Evolutionary conservation across 1,284 basidiomycete genomes (phyloP).

Genomic region (Hemileia vastatrix): DNA sequence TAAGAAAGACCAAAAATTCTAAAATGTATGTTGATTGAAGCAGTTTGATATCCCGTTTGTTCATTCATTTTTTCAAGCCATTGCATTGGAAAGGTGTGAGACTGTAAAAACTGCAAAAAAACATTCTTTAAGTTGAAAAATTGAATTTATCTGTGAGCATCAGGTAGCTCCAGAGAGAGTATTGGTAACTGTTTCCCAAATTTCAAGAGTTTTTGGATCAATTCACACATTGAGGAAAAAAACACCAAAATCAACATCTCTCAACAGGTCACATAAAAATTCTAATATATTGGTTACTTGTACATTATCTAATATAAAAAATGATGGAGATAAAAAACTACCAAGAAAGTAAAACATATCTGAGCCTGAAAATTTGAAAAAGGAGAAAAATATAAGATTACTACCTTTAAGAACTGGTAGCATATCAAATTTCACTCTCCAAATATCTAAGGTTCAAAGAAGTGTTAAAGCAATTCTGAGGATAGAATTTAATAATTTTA

Average conservation of each 20-base stretch:
- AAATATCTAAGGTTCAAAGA: conserved; percentile 46
- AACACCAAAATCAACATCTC: conserved; percentile 61
- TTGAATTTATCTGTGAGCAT: conserved; percentile 81
- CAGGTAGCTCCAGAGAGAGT: conserved; percentile 81
- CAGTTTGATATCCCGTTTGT: conserved; percentile 60
- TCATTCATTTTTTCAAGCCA: conserved; percentile 50
- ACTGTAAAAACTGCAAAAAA: conserved; percentile 61
- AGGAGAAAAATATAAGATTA: conserved; percentile 51
- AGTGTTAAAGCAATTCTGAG: conserved; percentile 46
- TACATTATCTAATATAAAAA: conserved; percentile 45
- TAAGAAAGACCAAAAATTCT: conserved; percentile 88
- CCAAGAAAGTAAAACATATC: conserved; percentile 68
- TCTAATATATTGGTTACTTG: conserved; percentile 32
- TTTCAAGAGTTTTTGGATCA: conserved; percentile 37
- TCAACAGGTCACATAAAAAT: conserved; percentile 63
- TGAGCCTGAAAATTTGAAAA: conserved; percentile 36
- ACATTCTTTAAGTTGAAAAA: conserved; percentile 73
- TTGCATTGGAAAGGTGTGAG: conserved; percentile 58
- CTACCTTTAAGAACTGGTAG: conserved; percentile 57
- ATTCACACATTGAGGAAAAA: not conserved
- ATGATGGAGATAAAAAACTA: conserved; percentile 79
- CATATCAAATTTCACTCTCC: conserved; percentile 49
- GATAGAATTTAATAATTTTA: conserved; percentile 47
- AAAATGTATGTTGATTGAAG: conserved; percentile 68
- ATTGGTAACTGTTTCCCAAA: conserved; percentile 82